Evolutionary conservation across 768 basidiomycete species (phyloP), one percentile per base, ranked within the genome.

Genomic region (Leccinum imitatum): DNA sequence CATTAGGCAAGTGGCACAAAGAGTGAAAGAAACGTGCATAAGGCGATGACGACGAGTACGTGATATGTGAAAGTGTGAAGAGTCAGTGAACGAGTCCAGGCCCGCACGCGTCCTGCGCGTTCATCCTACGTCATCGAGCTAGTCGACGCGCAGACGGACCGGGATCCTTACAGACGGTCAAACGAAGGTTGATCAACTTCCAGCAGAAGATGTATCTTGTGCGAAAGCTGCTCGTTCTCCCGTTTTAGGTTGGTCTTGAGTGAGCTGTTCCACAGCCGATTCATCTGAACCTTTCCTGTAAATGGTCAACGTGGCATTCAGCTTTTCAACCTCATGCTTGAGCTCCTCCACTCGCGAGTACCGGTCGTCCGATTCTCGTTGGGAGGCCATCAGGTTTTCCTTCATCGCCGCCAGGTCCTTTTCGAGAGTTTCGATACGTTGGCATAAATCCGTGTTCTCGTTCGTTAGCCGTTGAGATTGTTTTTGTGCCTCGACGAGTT

Each of bases 161-260:
- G 25, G 25, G 25, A 25, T 25, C 25, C 25, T 25, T 25, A 25
- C 25, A 25, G 23, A 23, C 6, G 83, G 31, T 85, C 85, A 67
- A 87, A 92, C 3, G 83, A 78, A 21, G 89, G 84, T 65, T 90
- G 89, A 67, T 93, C 91, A 48, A 91, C 92, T 67, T 94, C 92
- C 56, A 96, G 83, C 15, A 96, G 80, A 51, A 95, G 81, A 58
- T 87, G 90, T 66, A 96, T 93, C 81, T 93, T 94, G 72, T 92
- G 91, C n/a, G 89, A 87, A 48, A 95, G 82, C 65, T 93, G 87
- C 69, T 91, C 89, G 72, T 95, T 95, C 75, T 95, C 92, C 58
- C 85, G 84, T 72, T 89, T 87, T 59, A 95, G 84, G 33, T 77
- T 81, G 17, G 84, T 80, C 92, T 71, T 80, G 84, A 72, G 87